Evolutionary conservation across 164 flowering plant genomes (phyloP).

Genomic region (Taxillus chinensis): DNA sequence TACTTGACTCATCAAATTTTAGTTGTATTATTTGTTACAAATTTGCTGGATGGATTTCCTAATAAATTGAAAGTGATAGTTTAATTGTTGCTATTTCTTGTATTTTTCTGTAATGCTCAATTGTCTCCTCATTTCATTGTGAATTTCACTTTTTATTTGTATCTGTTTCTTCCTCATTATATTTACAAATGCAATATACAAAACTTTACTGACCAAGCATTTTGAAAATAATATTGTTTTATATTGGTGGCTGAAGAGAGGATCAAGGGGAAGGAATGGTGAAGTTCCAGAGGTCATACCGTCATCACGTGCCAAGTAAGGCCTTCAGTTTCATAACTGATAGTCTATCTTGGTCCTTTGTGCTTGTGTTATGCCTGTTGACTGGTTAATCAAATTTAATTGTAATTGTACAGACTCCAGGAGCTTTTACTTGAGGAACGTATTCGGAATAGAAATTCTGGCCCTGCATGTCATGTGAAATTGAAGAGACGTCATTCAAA

Average conservation of each 20-base stretch:
- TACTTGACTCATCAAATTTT: no score
- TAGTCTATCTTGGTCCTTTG: no score
- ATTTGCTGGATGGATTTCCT: no score
- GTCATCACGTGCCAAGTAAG: slow-evolving; percentile 73
- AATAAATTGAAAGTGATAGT: no score
- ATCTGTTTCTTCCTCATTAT: background rate
- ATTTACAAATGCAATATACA: background rate
- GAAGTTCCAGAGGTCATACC: slow-evolving; percentile 48
- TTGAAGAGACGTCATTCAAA: slow-evolving; percentile 60
- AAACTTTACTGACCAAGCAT: background rate
- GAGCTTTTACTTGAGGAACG: slow-evolving; percentile 66
- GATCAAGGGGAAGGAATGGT: slow-evolving; percentile 60
- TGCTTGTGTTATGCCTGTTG: background rate
- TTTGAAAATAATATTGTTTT: background rate
- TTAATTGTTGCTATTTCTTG: no score
- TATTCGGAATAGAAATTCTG: slow-evolving; percentile 32
- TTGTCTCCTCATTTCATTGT: no score
- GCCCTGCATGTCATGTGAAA: slow-evolving; percentile 48
- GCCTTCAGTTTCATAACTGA: background rate
- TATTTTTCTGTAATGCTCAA: no score
- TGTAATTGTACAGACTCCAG: slow-evolving; percentile 50
- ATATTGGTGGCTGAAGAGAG: slow-evolving; percentile 50
- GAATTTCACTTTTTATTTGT: no score
- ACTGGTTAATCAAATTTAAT: slow-evolving; percentile 8
- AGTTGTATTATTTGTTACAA: no score